These are phyloP conservation scores for Dendrobium huoshanense DNA, from an alignment of 106 monocot species.

Conservation along the genomic window DNA sequence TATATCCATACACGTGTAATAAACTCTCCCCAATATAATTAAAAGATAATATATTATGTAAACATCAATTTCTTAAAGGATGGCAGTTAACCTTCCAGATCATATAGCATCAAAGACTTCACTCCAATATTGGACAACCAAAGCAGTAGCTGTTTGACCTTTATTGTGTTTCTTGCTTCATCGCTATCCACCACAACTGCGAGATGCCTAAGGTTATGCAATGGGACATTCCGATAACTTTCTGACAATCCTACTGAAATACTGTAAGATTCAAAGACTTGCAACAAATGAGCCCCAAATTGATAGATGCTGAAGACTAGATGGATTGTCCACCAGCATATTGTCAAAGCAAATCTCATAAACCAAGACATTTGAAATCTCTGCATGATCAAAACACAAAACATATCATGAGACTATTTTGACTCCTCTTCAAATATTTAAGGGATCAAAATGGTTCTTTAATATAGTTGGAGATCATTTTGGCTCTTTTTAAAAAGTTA, in stretches of 20 bases:
- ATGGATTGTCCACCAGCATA: constrained; percentile 58
- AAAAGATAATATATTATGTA: not conserved
- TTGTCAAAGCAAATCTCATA: constrained; percentile 25
- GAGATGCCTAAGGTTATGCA: constrained; percentile 39
- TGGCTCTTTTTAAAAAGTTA: too few relatives aligned
- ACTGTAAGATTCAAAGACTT: constrained; percentile 30
- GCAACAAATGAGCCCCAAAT: constrained; percentile 27
- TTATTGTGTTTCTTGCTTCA: constrained; percentile 49
- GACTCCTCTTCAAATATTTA: too few relatives aligned
- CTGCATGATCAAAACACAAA: constrained; percentile 27
- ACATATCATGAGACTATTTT: not conserved
- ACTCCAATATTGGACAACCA: constrained; percentile 55
- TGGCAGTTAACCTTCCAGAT: constrained; percentile 52
- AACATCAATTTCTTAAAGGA: not conserved
- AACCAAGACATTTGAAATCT: constrained; percentile 17
- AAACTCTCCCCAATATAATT: not conserved
- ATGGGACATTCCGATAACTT: constrained; percentile 33
- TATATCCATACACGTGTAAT: not conserved
- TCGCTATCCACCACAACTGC: constrained; percentile 71
- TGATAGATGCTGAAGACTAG: constrained; percentile 32
- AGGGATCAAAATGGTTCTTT: too few relatives aligned
- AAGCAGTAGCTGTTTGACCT: constrained; percentile 46
- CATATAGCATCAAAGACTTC: constrained; percentile 64
- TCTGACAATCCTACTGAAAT: constrained; percentile 50
- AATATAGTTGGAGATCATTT: too few relatives aligned